A percentile compares a stretch with the other conserved stretches of the same genome.
Conservation (phyloP, 352 stramenopile genomes). For the Pseudoperonospora humuli region DNA sequence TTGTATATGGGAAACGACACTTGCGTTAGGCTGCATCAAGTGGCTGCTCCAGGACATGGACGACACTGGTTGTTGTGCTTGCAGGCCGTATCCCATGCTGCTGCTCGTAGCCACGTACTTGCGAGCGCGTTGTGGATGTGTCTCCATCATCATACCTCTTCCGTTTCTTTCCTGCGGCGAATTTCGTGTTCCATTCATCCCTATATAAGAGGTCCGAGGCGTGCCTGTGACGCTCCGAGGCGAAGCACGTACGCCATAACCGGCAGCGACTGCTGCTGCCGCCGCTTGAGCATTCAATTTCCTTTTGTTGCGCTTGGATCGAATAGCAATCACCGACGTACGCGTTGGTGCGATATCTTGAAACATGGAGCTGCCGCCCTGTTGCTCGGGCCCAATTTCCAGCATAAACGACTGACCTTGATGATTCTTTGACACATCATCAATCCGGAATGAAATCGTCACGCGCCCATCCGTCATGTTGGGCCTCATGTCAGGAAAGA, state of each 20-base stretch:
- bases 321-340: slow-evolving; percentile 87
- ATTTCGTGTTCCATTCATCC: slow-evolving; percentile 13
- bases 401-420: slow-evolving; percentile 92
- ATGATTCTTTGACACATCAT: slow-evolving; percentile 97
- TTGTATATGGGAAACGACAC: slow-evolving; percentile 13
- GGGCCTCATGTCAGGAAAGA: slow-evolving; percentile 77
- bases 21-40: slow-evolving; percentile 29
- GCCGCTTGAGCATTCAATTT: slow-evolving; percentile 44
- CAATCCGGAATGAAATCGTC: slow-evolving; percentile 90
- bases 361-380: slow-evolving; percentile 77
- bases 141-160: slow-evolving; percentile 12
- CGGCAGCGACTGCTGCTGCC: slow-evolving; percentile 2
- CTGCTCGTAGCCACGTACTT: slow-evolving; percentile 22
- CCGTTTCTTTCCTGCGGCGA: slow-evolving; percentile 16
- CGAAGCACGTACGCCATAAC: slow-evolving; percentile 25
- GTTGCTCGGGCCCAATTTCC: slow-evolving; percentile 82
- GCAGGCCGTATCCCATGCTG: slow-evolving; percentile 23
- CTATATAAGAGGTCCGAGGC: slow-evolving; percentile 26
- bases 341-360: slow-evolving; percentile 86
- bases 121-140: slow-evolving; percentile 23
- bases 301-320: slow-evolving; percentile 93
- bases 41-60: slow-evolving; percentile 49
- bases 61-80: slow-evolving; percentile 11
- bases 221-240: slow-evolving; percentile 33
- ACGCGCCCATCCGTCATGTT: slow-evolving; percentile 83